phyloP scores from a whole-genome alignment of 176 grass and related monocot genomes.

The Raddia guianensis region DNA sequence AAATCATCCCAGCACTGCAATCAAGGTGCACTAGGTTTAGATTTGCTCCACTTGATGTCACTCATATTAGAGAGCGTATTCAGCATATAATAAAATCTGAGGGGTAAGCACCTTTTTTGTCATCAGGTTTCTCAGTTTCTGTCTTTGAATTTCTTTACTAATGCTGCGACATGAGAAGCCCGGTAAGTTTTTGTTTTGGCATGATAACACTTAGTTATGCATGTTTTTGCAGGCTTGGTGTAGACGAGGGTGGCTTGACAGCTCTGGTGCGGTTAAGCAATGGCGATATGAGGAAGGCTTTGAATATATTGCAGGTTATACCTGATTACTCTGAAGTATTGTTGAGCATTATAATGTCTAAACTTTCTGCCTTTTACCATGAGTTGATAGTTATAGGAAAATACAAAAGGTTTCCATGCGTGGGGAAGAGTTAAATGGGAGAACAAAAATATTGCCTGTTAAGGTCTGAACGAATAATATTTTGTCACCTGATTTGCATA shows the following conservation, averaged over 20 bases:
- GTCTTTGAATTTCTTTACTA: conserved; percentile 16
- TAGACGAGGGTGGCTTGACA: conserved; percentile 79
- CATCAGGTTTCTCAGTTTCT: neutral
- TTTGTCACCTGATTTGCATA: conserved; percentile 10
- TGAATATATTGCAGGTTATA: conserved; percentile 97
- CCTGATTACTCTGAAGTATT: conserved; percentile 1
- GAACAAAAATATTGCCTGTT: neutral
- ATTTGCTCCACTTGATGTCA: conserved; percentile 91
- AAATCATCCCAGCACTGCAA: conserved; percentile 97
- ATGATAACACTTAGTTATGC: conserved; percentile 21
- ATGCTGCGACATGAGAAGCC: neutral
- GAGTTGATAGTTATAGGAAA: neutral
- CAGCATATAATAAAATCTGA: conserved; percentile 91
- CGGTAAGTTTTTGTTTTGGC: neutral
- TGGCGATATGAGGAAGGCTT: conserved; percentile 97
- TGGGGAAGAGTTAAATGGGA: neutral
- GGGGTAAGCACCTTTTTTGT: conserved; percentile 50
- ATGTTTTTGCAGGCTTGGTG: conserved; percentile 66
- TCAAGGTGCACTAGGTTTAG: conserved; percentile 98
- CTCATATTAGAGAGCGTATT: conserved; percentile 78
- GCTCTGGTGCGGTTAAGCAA: conserved; percentile 81
- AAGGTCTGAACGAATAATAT: neutral
- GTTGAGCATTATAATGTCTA: conserved; percentile 4
- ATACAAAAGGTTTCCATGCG: neutral
- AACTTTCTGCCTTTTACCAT: neutral